Percentiles rank a stretch among this genome's conserved stretches.
phyloP scores from a whole-genome alignment of 2,329 filamentous ascomycete genomes.

The Colletotrichum sp. region DNA sequence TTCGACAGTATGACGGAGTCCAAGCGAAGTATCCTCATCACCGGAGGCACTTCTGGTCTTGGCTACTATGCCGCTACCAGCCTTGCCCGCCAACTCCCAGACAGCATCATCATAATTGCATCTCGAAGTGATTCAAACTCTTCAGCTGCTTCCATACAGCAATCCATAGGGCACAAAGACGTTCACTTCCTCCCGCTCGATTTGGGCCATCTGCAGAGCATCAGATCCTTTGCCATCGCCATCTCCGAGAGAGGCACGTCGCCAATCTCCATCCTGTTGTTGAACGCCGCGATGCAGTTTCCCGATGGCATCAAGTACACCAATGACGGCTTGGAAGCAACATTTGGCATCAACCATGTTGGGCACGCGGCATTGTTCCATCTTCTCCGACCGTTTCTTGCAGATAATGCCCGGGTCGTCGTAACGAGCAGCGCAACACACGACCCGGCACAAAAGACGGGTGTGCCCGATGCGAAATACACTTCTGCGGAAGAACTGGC shows the following conservation, averaged over 20 bases:
- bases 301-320: conserved; percentile 37
- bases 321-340: conserved; percentile 47
- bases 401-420: conserved; percentile 44
- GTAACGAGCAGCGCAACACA: conserved; percentile 50
- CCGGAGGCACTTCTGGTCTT: conserved; percentile 48
- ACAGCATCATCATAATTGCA: conserved; percentile 45
- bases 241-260: conserved; percentile 37
- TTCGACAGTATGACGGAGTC: no score
- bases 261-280: conserved; percentile 40
- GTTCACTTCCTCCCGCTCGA: conserved; percentile 47
- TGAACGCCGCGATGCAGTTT: conserved; percentile 33
- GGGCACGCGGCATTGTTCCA: conserved; percentile 56
- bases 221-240: conserved; percentile 44
- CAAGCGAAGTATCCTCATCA: conserved; percentile 37
- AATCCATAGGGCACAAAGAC: conserved; percentile 41
- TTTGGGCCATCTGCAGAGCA: conserved; percentile 39
- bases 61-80: conserved; percentile 45
- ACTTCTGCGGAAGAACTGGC: conserved; percentile 49
- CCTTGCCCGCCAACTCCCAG: conserved; percentile 43
- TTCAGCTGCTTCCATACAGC: conserved; percentile 48
- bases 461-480: conserved; percentile 47
- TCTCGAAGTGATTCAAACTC: conserved; percentile 45
- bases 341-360: conserved; percentile 55
- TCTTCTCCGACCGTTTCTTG: conserved; percentile 45
- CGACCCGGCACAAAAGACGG: conserved; percentile 43